Evolutionary conservation across 345 rosid genomes (phyloP).

Genomic region (Rubroshorea leprosula): DNA sequence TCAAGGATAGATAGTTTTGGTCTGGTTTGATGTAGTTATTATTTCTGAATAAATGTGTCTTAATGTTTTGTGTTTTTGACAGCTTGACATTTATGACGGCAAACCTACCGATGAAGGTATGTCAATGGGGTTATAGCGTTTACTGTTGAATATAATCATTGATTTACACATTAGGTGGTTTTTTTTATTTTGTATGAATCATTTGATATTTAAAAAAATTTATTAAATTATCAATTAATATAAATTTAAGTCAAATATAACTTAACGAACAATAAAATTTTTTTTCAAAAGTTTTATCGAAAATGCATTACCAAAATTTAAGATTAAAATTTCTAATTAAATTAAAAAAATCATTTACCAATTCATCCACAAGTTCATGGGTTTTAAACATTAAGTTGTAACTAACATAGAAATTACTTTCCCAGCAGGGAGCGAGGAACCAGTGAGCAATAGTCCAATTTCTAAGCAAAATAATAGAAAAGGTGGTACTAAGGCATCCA

Average conservation of each 20-base stretch:
- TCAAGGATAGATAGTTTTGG: background rate
- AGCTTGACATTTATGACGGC: slow-evolving; percentile 84
- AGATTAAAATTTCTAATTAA: too few species aligned
- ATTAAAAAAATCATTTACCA: too few species aligned
- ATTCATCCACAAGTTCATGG: too few species aligned
- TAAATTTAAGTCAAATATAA: too few species aligned
- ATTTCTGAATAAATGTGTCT: background rate
- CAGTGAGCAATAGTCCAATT: slow-evolving; percentile 29
- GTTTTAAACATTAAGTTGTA: too few species aligned
- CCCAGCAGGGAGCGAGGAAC: slow-evolving; percentile 42
- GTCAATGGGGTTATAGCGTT: background rate
- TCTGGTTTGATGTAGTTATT: background rate
- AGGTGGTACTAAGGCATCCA: slow-evolving; percentile 30
- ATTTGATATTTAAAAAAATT: too few species aligned
- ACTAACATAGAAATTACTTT: background rate
- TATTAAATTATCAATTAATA: too few species aligned
- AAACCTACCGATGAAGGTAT: slow-evolving; percentile 74
- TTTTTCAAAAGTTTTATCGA: too few species aligned
- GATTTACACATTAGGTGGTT: background rate
- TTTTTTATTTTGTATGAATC: too few species aligned
- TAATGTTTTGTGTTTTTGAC: slow-evolving; percentile 23
- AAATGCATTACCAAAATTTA: too few species aligned
- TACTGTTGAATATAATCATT: background rate
- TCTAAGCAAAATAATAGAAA: slow-evolving; percentile 38
- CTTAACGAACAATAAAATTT: too few species aligned